Evolutionary conservation across 257 asterid species (phyloP), one percentile per base, ranked within the genome.

Genomic region (Solanum raphanifolium): DNA sequence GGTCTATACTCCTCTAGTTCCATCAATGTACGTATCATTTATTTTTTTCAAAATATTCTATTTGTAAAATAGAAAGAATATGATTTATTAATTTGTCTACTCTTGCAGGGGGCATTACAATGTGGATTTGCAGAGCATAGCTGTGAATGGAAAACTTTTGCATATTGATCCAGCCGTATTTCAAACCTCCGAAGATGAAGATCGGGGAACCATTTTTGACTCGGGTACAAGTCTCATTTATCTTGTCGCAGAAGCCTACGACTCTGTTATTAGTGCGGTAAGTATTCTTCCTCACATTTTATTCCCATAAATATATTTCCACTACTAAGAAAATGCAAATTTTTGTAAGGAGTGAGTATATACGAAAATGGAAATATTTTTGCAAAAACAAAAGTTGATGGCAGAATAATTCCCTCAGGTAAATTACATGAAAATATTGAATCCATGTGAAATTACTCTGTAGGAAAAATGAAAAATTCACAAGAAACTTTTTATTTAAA

Each of bases 1-100:
- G 90, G 94, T 93, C 90, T 96, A 96, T 89, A 96, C 95, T 87
- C 98, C 98, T 86, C 98, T 95, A 65, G 98, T 94, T 89, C 98
- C 96, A 55, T 94, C 98, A 87, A 98, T 90, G 98, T 96, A 93
- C 92, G 98, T 96, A 4, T 43, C 12, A 6, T 35, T 35, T 35
- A 35, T 35, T 35, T 36, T 7, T 36, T 36, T 36, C 13, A 41
- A 41, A 41, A 0, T 41, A 38, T 11, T 38, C 3, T 46, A 46
- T 1, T 0, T 46, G 55, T 46, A 46, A 46, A 46, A 46, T 41
- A 41, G 46, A 9, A 48, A 13, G 3, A 34, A 34, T 34, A 34
- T 34, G 35, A 34, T 6, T 5, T 23, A 20, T 18, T 9, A 18
- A 6, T 15, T n/a, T n/a, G n/a, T 52, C 9, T 72, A 10, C 27